A percentile compares a stretch with the other conserved stretches of the same genome.
Conservation (phyloP, 768 basidiomycete genomes). For the Filobasidium floriforme region DNA sequence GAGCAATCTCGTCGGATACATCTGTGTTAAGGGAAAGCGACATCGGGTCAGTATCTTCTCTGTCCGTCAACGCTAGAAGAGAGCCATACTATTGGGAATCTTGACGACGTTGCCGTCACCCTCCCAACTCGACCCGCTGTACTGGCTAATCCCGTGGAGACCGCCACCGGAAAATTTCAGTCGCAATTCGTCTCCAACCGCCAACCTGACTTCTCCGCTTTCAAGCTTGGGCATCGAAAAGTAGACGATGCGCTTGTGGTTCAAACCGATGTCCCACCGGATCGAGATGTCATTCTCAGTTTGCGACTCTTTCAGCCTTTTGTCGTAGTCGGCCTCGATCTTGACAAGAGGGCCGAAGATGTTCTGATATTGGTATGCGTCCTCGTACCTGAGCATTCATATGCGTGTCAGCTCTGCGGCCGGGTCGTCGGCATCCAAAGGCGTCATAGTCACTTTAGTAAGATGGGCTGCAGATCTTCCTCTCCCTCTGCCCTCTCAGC, state of each 20-base stretch:
- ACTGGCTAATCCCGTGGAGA: constrained; percentile 32
- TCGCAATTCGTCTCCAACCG: constrained; percentile 90
- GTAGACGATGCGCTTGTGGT: constrained; percentile 99
- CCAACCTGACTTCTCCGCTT: constrained; percentile 92
- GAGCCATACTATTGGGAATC: constrained; percentile 84
- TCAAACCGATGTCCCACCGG: constrained; percentile 94
- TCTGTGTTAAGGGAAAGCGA: constrained; percentile 51
- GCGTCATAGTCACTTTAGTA: constrained; percentile 52
- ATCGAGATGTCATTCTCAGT: constrained; percentile 95
- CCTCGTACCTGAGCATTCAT: constrained; percentile 60
- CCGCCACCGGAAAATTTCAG: constrained; percentile 59
- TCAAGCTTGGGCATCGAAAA: constrained; percentile 93
- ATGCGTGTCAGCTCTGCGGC: background rate
- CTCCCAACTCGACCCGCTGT: constrained; percentile 78
- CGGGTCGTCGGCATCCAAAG: no score
- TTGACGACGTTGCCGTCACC: constrained; percentile 98
- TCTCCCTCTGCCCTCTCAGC: constrained; percentile 95
- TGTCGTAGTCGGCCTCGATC: constrained; percentile 99
- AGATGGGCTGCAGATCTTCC: constrained; percentile 89
- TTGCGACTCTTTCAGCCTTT: constrained; percentile 93
- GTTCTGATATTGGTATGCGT: constrained; percentile 99
- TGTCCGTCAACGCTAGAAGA: no score
- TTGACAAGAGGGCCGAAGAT: constrained; percentile 98
- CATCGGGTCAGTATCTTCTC: background rate
- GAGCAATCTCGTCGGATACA: constrained; percentile 93